Evolutionary conservation across 352 stramenopile species (phyloP), one percentile per base, ranked within the genome.

Genomic region (Phytophthora ohioensis): DNA sequence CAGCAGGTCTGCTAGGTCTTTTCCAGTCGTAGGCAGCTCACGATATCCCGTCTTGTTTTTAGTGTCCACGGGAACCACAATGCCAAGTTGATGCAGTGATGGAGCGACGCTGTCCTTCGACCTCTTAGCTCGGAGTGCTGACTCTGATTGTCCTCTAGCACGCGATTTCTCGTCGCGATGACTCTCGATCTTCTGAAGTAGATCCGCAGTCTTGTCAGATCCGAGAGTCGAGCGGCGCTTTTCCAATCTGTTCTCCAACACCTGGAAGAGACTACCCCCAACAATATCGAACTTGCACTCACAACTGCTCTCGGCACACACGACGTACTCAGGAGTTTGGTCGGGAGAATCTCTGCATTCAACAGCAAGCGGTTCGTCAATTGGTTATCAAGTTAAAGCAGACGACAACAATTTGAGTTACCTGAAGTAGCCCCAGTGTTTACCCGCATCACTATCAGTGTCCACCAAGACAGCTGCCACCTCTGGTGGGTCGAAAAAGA

Each of bases 361-460:
- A 51, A 4, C 51, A 41, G 42, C 43, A 5, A 30, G 9, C 46
- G 45, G 35, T 59, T 55, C 48, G 10, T 57, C 15, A 64, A 8
- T 34, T n/a, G 3, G 17, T 31, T 32, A 41, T 17, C 15, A 39
- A 46, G 15, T 8, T 15, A 35, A 12, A 54, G 42, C 12, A 47
- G 38, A 30, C 7, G 13, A 39, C 17, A 38, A 11, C 3, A 11
- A 12, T 27, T 47, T 11, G 21, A 58, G 7, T 10, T 67, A 88
- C 81, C 81, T 72, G 31, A 85, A 84, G 65, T 84, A 82, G n/a
- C 80, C 79, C 73, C 82, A 91, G 47, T 90, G 81, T 21, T 67
- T 59, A 10, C 76, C 78, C 3, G 39, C 48, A 5, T 51, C 38
- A 30, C 53, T 76, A 0, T 34, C 39, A 13, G 27, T 62, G 15